Evolutionary conservation across 306 rosid species (phyloP), one percentile per base, ranked within the genome.

Genomic region (Sphenostylis stenocarpa): DNA sequence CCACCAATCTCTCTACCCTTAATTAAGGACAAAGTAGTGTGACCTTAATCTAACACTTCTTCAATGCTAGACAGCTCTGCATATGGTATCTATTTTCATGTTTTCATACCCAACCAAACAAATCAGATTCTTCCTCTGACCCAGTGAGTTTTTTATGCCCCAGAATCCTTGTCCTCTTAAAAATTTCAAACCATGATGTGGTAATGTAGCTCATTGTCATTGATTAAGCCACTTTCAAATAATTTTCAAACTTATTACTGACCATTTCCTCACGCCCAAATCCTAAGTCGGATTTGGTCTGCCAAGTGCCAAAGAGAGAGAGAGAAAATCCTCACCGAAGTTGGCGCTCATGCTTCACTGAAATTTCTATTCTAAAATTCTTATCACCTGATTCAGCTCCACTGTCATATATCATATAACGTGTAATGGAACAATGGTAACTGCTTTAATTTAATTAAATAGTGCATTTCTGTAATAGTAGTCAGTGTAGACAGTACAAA

Each of bases 231-330:
- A 82, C 28, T 47, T 67, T 31, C 17, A 68, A 79, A 83, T 81
- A 21, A 73, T 83, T 69, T 84, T 84, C 84, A 88, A 82, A 63
- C 84, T 69, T 72, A 70, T 76, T 68, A 75, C 85, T 86, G 89
- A 85, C 88, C 55, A 9, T 82, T 81, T 52, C 78, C 29, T 81
- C 91, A 94, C 94, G 93, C 96, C 80, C 81, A 87, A 90, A 94
- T 88, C 98, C 88, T 81, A 78, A 47, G 61, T 81, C 84, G 53
- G 97, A 91, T 91, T 87, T 90, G 80, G 90, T 94, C 85, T 77
- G 81, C 78, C 64, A 28, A 49, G 48, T 73, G 83, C 66, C 36
- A 36, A 29, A 67, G 56, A 70, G 51, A 70, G 51, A 70, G 52
- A 44, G 81, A 64, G 73, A 81, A 84, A 87, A 87, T 90, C 89